Percentiles rank a stretch among this genome's conserved stretches.
Evolutionary conservation across 2,329 filamentous ascomycete species (phyloP).

Genomic region (Colletotrichum somersetense): DNA sequence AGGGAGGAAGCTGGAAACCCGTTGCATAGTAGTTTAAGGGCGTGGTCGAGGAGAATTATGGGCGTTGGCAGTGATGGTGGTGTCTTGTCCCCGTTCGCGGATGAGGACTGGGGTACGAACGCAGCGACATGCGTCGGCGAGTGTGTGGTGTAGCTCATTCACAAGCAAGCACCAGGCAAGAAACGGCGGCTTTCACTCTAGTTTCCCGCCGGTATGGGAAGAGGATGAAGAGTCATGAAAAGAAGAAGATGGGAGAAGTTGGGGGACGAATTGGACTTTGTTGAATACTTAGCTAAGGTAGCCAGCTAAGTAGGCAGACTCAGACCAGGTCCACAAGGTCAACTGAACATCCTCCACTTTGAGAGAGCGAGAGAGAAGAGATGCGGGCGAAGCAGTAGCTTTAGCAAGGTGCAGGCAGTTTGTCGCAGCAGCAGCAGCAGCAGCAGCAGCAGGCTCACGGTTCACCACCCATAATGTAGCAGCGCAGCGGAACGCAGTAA

Average conservation of each 20-base stretch:
- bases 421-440: constrained; percentile 21
- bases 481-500: constrained; percentile 28
- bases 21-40: constrained; percentile 53
- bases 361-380: not conserved
- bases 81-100: constrained; percentile 31
- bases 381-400: constrained; percentile 13
- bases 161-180: constrained; percentile 19
- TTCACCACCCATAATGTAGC: constrained; percentile 34
- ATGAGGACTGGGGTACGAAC: constrained; percentile 31
- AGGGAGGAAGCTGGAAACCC: constrained; percentile 58
- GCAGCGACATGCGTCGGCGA: constrained; percentile 39
- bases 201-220: constrained; percentile 28
- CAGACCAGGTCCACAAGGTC: constrained; percentile 37
- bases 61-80: constrained; percentile 24
- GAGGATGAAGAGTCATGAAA: constrained; percentile 22
- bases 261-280: constrained; percentile 41
- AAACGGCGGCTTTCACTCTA: constrained; percentile 15
- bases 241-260: constrained; percentile 9
- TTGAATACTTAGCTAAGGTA: constrained; percentile 19
- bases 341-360: constrained; percentile 41
- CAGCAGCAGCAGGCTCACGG: constrained; percentile 31
- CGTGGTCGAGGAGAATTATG: not conserved
- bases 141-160: constrained; percentile 29
- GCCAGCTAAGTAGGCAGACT: constrained; percentile 13
- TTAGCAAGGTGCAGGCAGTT: constrained; percentile 16